These are phyloP conservation scores for Globisporangium paddicum DNA, from an alignment of 352 stramenopile species.

Conservation along the genomic window DNA sequence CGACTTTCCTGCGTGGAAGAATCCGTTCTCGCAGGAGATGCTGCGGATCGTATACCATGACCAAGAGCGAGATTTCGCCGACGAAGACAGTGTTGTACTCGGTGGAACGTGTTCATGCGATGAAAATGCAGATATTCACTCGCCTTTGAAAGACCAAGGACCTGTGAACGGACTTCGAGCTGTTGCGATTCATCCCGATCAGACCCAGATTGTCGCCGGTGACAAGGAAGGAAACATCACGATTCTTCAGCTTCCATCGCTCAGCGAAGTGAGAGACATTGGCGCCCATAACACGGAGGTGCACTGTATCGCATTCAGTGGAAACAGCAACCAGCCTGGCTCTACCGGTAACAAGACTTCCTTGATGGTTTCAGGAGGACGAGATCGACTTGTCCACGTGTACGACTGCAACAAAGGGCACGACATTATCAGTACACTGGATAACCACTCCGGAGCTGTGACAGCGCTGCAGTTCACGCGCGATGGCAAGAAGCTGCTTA, in stretches of 20 bases:
- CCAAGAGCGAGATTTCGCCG: conserved; percentile 29
- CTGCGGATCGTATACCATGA: conserved; percentile 67
- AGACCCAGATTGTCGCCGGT: conserved; percentile 59
- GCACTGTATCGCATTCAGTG: conserved; percentile 53
- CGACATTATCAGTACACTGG: conserved; percentile 45
- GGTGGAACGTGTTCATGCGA: conserved; percentile 51
- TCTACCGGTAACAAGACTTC: not conserved
- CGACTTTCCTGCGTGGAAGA: conserved; percentile 42
- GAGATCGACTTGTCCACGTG: conserved; percentile 80
- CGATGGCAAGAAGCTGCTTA: conserved; percentile 66
- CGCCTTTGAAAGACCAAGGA: conserved; percentile 22
- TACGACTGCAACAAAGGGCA: conserved; percentile 52
- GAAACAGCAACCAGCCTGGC: not conserved
- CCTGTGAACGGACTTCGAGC: conserved; percentile 38
- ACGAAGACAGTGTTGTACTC: conserved; percentile 37
- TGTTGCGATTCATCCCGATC: conserved; percentile 47
- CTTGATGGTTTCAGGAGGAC: conserved; percentile 67
- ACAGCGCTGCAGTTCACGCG: conserved; percentile 59
- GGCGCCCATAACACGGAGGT: conserved; percentile 70
- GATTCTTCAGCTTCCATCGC: conserved; percentile 39
- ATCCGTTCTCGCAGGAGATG: conserved; percentile 71
- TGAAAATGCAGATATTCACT: conserved; percentile 39
- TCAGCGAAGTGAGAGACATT: conserved; percentile 30
- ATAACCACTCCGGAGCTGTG: conserved; percentile 74
- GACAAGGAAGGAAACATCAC: conserved; percentile 69